A percentile compares a stretch with the other conserved stretches of the same genome.
Conservation (phyloP, 345 rosid genomes). For the Boechera stricta region DNA sequence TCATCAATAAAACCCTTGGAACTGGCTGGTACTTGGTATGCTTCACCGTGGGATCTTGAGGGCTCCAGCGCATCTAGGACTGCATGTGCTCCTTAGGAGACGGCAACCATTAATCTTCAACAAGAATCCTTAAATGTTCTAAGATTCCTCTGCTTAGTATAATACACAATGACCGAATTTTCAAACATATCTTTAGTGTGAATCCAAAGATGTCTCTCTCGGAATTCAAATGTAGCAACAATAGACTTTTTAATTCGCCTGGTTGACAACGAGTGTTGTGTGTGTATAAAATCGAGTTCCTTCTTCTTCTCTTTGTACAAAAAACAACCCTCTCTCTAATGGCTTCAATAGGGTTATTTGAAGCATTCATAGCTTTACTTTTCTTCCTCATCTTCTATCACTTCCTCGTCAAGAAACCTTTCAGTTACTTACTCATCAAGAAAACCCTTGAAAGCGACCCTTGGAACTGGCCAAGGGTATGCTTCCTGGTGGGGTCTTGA, state of each 20-base stretch:
- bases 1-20: background rate
- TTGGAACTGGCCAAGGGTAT: constrained; percentile 9
- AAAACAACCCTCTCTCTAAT: background rate
- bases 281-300: background rate
- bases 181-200: background rate
- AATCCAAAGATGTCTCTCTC: background rate
- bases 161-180: background rate
- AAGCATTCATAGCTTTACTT: background rate
- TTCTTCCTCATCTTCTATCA: background rate
- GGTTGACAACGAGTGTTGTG: background rate
- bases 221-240: background rate
- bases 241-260: background rate
- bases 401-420: background rate
- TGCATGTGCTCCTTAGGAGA: constrained; percentile 5
- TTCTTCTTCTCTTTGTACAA: background rate
- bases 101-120: background rate
- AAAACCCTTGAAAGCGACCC: background rate
- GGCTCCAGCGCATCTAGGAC: background rate
- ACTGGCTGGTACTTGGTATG: constrained; percentile 1
- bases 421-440: background rate
- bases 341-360: background rate
- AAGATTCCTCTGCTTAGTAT: background rate
- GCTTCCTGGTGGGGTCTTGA: background rate
- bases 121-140: background rate
- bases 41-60: background rate